phyloP scores from a whole-genome alignment of 2,329 filamentous ascomycete genomes.

The Chaetothyriales sp. region DNA sequence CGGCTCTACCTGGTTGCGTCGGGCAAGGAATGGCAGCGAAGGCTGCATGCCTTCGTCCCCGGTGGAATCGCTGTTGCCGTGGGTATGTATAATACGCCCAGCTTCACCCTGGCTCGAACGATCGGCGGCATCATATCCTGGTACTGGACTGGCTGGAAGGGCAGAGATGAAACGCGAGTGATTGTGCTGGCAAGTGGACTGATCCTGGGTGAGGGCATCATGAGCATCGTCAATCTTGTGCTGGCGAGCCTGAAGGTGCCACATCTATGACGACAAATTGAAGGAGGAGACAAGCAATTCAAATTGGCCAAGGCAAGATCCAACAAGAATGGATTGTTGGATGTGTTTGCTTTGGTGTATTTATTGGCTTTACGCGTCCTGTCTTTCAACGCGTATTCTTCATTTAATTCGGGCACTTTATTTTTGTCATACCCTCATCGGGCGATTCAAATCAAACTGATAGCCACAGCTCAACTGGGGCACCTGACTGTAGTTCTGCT shows the following conservation, averaged over 20 bases:
- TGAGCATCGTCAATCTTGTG: conserved; percentile 80
- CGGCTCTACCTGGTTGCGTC: conserved; percentile 38
- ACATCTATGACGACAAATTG: conserved; percentile 41
- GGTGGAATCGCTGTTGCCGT: conserved; percentile 94
- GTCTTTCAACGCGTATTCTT: neutral
- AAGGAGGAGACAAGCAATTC: neutral
- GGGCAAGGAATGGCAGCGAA: conserved; percentile 11
- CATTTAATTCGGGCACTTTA: neutral
- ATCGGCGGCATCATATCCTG: conserved; percentile 64
- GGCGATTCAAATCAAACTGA: conserved; percentile 18
- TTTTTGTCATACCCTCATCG: conserved; percentile 22
- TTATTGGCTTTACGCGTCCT: neutral
- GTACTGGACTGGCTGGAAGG: conserved; percentile 55
- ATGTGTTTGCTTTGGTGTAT: no score
- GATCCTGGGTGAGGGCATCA: conserved; percentile 79
- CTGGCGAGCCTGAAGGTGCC: conserved; percentile 66
- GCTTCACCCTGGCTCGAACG: conserved; percentile 80
- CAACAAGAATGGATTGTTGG: no score
- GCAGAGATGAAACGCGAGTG: conserved; percentile 46
- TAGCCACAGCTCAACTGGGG: conserved; percentile 20
- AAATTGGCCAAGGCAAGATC: neutral
- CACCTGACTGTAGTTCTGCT: conserved; percentile 20
- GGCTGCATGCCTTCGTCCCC: conserved; percentile 49
- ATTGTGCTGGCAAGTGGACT: conserved; percentile 84
- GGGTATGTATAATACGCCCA: conserved; percentile 96